phyloP scores from a whole-genome alignment of 352 stramenopile genomes.

The Phytophthora cryptogea region DNA sequence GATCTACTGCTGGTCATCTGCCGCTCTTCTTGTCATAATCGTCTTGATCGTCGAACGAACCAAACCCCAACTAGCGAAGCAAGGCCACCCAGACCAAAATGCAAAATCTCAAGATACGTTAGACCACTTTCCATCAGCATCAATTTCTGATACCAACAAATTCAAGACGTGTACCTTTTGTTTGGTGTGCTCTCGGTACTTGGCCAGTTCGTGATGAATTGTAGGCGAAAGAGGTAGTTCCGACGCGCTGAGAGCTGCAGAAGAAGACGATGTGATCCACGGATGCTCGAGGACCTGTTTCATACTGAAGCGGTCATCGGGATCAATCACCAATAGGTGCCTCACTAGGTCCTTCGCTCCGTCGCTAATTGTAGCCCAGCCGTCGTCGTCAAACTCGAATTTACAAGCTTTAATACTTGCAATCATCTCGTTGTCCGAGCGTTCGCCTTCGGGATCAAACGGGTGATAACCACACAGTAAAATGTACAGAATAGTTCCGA shows the following conservation, averaged over 20 bases:
- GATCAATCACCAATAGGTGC: slow-evolving; percentile 80
- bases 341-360: slow-evolving; percentile 74
- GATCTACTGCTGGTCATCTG: background rate
- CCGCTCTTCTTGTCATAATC: slow-evolving; percentile 11
- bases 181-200: slow-evolving; percentile 63
- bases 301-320: slow-evolving; percentile 68
- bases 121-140: slow-evolving; percentile 13
- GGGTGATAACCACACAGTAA: slow-evolving; percentile 85
- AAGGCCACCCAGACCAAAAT: slow-evolving; percentile 24
- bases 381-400: slow-evolving; percentile 77
- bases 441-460: slow-evolving; percentile 76
- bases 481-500: slow-evolving; percentile 89
- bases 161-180: slow-evolving; percentile 38
- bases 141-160: background rate
- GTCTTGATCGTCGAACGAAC: slow-evolving; percentile 28
- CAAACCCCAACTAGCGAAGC: slow-evolving; percentile 32
- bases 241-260: slow-evolving; percentile 22
- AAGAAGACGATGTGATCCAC: slow-evolving; percentile 52
- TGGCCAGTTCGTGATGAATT: slow-evolving; percentile 70
- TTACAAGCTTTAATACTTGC: slow-evolving; percentile 74
- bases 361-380: slow-evolving; percentile 67
- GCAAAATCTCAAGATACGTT: slow-evolving; percentile 31
- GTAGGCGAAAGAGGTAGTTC: slow-evolving; percentile 62
- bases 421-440: slow-evolving; percentile 86
- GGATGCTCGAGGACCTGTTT: slow-evolving; percentile 68